A percentile compares a stretch with the other conserved stretches of the same genome.
phyloP scores from a whole-genome alignment of 306 rosid species.

The Inga laurina region DNA sequence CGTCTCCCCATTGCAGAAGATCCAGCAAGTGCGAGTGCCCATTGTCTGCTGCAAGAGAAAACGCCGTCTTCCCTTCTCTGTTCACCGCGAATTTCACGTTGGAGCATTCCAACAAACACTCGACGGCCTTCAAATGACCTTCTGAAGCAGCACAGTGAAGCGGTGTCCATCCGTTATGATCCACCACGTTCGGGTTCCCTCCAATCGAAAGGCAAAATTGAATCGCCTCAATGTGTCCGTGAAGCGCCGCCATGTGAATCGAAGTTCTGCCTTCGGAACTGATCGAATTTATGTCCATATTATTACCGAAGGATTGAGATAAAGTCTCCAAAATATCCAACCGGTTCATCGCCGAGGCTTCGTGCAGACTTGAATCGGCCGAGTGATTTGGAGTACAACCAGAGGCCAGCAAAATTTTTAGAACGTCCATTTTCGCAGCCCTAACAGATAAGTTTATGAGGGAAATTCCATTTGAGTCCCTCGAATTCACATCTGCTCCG shows the following conservation, averaged over 20 bases:
- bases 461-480: slow-evolving; percentile 44
- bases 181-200: slow-evolving; percentile 50
- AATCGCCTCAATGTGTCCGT: slow-evolving; percentile 53
- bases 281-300: slow-evolving; percentile 41
- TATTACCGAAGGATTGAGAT: slow-evolving; percentile 6
- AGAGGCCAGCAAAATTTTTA: slow-evolving; percentile 54
- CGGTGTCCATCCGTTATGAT: slow-evolving; percentile 59
- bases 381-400: slow-evolving; percentile 41
- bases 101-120: slow-evolving; percentile 57
- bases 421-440: slow-evolving; percentile 42
- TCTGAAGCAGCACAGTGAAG: slow-evolving; percentile 70
- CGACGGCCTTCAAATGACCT: slow-evolving; percentile 53
- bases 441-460: slow-evolving; percentile 50
- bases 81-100: slow-evolving; percentile 53
- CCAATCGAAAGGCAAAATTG: slow-evolving; percentile 51
- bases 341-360: slow-evolving; percentile 54
- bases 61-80: slow-evolving; percentile 61
- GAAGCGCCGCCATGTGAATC: slow-evolving; percentile 63
- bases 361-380: slow-evolving; percentile 50
- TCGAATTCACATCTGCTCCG: slow-evolving; percentile 52
- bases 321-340: slow-evolving; percentile 62
- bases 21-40: slow-evolving; percentile 54
- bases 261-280: slow-evolving; percentile 55
- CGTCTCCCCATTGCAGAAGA: slow-evolving; percentile 54
- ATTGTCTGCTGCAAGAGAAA: slow-evolving; percentile 50